A percentile compares a stretch with the other conserved stretches of the same genome.
These are phyloP conservation scores for Tricholoma matsutake DNA, from an alignment of 768 basidiomycete species.

Conservation along the genomic window DNA sequence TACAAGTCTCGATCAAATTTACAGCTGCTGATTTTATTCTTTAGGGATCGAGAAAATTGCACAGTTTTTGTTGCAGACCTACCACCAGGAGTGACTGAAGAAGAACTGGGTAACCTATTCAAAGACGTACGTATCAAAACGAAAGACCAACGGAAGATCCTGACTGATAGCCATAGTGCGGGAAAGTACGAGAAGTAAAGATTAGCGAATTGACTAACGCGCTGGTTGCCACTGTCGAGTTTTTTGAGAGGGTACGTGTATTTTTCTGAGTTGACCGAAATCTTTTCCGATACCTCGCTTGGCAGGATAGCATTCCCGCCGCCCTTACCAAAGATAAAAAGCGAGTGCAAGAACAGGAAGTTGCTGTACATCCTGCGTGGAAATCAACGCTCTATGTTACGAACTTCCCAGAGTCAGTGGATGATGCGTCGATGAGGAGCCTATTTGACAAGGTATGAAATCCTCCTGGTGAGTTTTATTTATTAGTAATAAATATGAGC, in stretches of 20 bases:
- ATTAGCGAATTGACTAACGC: conserved; percentile 57
- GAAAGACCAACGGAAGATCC: background rate
- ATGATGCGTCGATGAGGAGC: conserved; percentile 71
- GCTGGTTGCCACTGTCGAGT: conserved; percentile 87
- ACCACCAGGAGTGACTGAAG: conserved; percentile 51
- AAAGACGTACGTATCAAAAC: conserved; percentile 62
- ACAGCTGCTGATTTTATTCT: background rate
- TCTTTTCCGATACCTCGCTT: conserved; percentile 2
- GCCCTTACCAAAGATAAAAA: conserved; percentile 97
- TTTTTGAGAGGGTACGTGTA: conserved; percentile 55
- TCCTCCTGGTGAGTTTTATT: background rate
- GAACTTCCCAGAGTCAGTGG: conserved; percentile 86
- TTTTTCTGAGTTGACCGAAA: background rate
- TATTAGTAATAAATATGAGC: conserved; percentile 4
- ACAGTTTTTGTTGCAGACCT: conserved; percentile 86
- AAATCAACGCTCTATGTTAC: conserved; percentile 93
- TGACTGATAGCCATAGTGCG: conserved; percentile 56
- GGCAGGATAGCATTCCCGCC: conserved; percentile 74
- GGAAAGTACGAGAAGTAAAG: conserved; percentile 80
- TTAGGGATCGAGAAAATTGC: conserved; percentile 91
- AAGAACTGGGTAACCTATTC: conserved; percentile 71
- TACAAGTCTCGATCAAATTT: background rate
- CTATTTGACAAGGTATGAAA: conserved; percentile 72
- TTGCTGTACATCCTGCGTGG: conserved; percentile 89
- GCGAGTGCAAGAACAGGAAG: conserved; percentile 67